Base-by-base conservation (phyloP, 164 flowering plant species). In the Warburgia ugandensis region DNA sequence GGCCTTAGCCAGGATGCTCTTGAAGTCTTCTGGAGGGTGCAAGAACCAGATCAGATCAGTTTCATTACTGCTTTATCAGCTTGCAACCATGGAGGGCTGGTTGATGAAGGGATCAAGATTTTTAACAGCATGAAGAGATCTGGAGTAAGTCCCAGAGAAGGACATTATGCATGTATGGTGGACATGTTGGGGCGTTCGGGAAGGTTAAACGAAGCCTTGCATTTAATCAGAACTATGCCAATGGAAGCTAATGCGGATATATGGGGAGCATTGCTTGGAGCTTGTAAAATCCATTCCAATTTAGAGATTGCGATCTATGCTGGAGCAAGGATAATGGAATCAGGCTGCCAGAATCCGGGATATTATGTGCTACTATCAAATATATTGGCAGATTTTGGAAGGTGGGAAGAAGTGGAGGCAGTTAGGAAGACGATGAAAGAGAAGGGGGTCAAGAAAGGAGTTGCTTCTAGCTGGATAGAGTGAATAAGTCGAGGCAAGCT, bases 31-130 rank as follows among this genome's bases (percentile, higher is more conserved):
- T 2, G 31, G 28, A 55, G 8, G 45, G 58, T 63, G 45, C 57
- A 68, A 54, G 33, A 63, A 8, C 72, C 68, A 12, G 68, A 68
- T 51, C 58, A 63, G 2, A 48, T 68, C 37, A 58, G 54, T 47
- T 68, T 68, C 41, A 31, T 63, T 33, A 58, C 62, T 20, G 54
- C 54, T 50, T 40, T 68, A 31, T 63, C 72, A 48, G 72, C 68
- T 59, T 68, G 67, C 39, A 68, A 51, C 45, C 72, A 63, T 42
- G 68, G 72, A 50, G 68, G 68, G 21, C 29, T 68, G 12, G 64
- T 63, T 21, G 58, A 63, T 5, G 58, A 59, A 50, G 72, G 72
- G 22, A 59, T 55, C 43, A 23, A 46, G 40, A 54, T 68, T n/a
- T 68, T 63, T 43, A 50, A 68, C 46, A 63, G 61, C 39, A 63